Evolutionary conservation across 2,329 filamentous ascomycete species (phyloP).

Genomic region (Basipetospora chlamydospora): DNA sequence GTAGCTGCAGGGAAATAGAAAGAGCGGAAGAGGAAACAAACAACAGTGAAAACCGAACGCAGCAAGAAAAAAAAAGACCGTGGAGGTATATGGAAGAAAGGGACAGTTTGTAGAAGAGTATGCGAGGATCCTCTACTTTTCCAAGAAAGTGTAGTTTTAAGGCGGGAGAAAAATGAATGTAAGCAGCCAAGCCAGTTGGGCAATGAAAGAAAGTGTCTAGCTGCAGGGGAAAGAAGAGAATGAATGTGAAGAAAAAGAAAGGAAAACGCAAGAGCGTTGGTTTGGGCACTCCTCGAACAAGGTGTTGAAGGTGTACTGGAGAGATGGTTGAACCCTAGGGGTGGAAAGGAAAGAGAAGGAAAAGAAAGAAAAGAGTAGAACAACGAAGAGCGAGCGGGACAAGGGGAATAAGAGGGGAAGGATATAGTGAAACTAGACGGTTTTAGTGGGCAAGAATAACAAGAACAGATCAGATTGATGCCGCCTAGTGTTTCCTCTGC

Average conservation of each 20-base stretch:
- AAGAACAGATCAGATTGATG: background rate
- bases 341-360: slow-evolving; percentile 9
- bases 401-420: slow-evolving; percentile 8
- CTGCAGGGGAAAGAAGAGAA: slow-evolving; percentile 6
- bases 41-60: slow-evolving; percentile 6
- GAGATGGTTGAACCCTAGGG: background rate
- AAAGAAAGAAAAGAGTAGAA: slow-evolving; percentile 14
- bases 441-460: background rate
- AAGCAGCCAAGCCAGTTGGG: slow-evolving; percentile 45
- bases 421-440: slow-evolving; percentile 4
- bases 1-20: background rate
- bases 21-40: slow-evolving; percentile 3
- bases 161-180: slow-evolving; percentile 29
- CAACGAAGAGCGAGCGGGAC: slow-evolving; percentile 3
- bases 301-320: slow-evolving; percentile 9
- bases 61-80: slow-evolving; percentile 7
- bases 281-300: slow-evolving; percentile 3
- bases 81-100: slow-evolving; percentile 6
- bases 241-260: slow-evolving; percentile 7
- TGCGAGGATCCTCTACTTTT: slow-evolving; percentile 4
- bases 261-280: slow-evolving; percentile 7
- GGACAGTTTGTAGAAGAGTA: background rate
- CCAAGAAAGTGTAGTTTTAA: slow-evolving; percentile 5
- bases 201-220: slow-evolving; percentile 22
- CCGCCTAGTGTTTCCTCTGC: slow-evolving; percentile 5